These are phyloP conservation scores for button mushroom (Agaricus bisporus) DNA, from an alignment of 768 basidiomycete species.

Conservation along the genomic window DNA sequence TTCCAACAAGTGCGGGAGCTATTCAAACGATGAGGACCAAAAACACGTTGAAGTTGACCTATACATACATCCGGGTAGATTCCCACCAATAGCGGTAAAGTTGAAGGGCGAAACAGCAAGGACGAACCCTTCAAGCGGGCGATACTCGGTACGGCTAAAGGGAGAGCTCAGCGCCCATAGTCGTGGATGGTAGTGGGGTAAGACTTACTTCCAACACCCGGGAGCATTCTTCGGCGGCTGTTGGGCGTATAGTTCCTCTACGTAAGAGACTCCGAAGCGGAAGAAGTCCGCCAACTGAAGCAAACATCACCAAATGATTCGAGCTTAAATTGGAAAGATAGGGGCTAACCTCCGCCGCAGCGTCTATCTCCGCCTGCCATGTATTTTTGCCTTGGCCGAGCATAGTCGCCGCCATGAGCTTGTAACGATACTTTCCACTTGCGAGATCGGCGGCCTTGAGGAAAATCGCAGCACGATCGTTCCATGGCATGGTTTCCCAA, in stretches of 20 bases:
- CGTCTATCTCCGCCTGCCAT: conserved; percentile 99
- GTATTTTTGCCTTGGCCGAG: conserved; percentile 98
- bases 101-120: conserved; percentile 98
- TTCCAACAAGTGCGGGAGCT: conserved; percentile 92
- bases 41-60: not conserved
- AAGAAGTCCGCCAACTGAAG: conserved; percentile 83
- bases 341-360: conserved; percentile 83
- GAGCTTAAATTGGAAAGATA: not conserved
- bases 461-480: conserved; percentile 96
- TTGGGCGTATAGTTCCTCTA: conserved; percentile 88
- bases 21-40: conserved; percentile 8
- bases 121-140: conserved; percentile 97
- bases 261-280: conserved; percentile 94
- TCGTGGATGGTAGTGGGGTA: not conserved
- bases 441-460: conserved; percentile 96
- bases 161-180: not conserved
- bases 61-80: conserved; percentile 66
- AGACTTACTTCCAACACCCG: conserved; percentile 90
- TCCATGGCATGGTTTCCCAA: conserved; percentile 97
- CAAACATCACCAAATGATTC: not conserved
- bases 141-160: conserved; percentile 86
- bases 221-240: conserved; percentile 84
- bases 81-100: conserved; percentile 97
- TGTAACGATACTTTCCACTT: conserved; percentile 93
- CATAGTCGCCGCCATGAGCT: conserved; percentile 93